These are phyloP conservation scores for Penicillium thymicola DNA, from an alignment of 2,329 filamentous ascomycete species.

Conservation along the genomic window DNA sequence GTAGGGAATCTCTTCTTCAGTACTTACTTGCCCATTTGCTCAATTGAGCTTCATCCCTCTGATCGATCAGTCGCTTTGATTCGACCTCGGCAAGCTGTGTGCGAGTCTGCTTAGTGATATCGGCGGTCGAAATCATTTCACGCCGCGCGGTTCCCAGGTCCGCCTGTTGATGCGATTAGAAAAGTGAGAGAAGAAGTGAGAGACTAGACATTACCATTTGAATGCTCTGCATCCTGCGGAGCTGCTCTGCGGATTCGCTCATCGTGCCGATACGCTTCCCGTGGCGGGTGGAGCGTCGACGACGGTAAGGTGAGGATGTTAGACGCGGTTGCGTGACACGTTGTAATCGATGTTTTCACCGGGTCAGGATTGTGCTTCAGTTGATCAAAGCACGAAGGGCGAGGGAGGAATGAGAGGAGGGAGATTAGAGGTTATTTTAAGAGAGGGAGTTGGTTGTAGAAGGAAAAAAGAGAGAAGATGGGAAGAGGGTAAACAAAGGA, in stretches of 20 bases:
- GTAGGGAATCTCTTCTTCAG: not conserved
- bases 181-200: not conserved
- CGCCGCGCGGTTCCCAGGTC: conserved; percentile 1
- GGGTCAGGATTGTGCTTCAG: not conserved
- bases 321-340: not conserved
- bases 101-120: not conserved
- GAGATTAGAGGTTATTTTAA: not conserved
- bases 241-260: not conserved
- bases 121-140: conserved; percentile 1
- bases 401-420: not conserved
- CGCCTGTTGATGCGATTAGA: not conserved
- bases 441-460: not conserved
- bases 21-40: conserved; percentile 1
- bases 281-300: not conserved
- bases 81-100: not conserved
- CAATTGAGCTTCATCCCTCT: not conserved
- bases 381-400: not conserved
- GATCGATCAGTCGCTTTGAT: not conserved
- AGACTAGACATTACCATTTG: not conserved
- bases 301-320: not conserved
- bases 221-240: not conserved
- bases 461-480: not conserved
- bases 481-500: not conserved
- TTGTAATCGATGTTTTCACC: not conserved
- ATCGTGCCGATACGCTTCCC: not conserved